Percentiles rank a stretch among this genome's conserved stretches.
Evolutionary conservation across 2,329 filamentous ascomycete genomes (phyloP).

Genomic region (Zymoseptoria pseudotritici): DNA sequence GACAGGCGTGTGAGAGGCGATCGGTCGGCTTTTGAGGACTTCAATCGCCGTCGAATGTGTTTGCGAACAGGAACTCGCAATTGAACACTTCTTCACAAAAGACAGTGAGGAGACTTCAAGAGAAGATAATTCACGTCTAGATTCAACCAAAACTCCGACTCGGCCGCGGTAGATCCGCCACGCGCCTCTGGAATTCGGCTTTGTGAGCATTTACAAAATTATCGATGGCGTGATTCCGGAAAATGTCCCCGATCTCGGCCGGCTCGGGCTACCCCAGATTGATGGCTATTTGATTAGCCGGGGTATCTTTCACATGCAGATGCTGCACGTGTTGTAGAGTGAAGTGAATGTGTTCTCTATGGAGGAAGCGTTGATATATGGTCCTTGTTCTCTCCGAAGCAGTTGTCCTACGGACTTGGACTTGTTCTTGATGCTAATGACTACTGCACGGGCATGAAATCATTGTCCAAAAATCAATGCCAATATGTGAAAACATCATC

Average conservation of each 20-base stretch:
- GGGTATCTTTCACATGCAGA: not conserved
- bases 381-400: no score
- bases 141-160: not conserved
- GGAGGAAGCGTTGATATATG: no score
- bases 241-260: not conserved
- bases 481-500: not conserved
- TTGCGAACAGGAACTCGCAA: no score
- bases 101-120: not conserved
- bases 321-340: not conserved
- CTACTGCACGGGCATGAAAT: no score
- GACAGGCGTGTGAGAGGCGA: not conserved
- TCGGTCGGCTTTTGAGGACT: not conserved
- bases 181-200: not conserved
- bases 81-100: not conserved
- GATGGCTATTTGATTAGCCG: not conserved
- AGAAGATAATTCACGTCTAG: not conserved
- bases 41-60: not conserved
- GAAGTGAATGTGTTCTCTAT: not conserved
- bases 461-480: no score
- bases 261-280: not conserved
- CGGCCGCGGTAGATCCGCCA: not conserved
- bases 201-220: not conserved
- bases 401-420: not conserved
- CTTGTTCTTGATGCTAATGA: no score
- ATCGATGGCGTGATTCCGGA: not conserved